phyloP scores from a whole-genome alignment of 1,284 basidiomycete genomes.

The Phylloboletellus chloephorus region DNA sequence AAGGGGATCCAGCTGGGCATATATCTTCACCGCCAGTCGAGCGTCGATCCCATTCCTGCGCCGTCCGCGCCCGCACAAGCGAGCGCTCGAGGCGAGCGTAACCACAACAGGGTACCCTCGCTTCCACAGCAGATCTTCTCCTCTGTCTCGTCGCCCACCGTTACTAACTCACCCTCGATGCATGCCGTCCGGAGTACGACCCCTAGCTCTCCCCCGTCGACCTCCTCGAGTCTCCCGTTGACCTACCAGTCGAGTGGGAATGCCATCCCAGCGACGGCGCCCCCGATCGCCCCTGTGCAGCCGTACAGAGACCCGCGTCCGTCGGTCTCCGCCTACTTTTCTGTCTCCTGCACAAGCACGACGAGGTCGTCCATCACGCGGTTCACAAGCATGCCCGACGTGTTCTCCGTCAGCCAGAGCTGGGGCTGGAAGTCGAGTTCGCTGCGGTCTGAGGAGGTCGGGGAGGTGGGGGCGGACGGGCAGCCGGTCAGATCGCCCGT shows the following conservation, averaged over 20 bases:
- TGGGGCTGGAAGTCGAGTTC: slow-evolving; percentile 80
- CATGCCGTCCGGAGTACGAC: slow-evolving; percentile 40
- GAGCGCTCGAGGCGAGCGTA: slow-evolving; percentile 15
- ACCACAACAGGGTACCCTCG: slow-evolving; percentile 28
- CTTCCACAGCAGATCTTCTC: slow-evolving; percentile 22
- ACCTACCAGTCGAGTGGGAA: slow-evolving; percentile 23
- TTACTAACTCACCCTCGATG: slow-evolving; percentile 43
- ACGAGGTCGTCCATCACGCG: slow-evolving; percentile 79
- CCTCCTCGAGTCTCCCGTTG: slow-evolving; percentile 19
- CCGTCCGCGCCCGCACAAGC: slow-evolving; percentile 21
- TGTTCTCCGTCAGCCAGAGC: slow-evolving; percentile 74
- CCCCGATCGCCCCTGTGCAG: slow-evolving; percentile 46
- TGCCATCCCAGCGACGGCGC: slow-evolving; percentile 38
- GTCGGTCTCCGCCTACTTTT: slow-evolving; percentile 72
- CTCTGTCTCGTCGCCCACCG: slow-evolving; percentile 21
- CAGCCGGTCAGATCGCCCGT: slow-evolving; percentile 24
- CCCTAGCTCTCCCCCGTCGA: slow-evolving; percentile 28
- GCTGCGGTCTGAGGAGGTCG: slow-evolving; percentile 48
- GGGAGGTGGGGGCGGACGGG: slow-evolving; percentile 47
- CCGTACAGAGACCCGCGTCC: slow-evolving; percentile 74
- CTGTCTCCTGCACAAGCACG: slow-evolving; percentile 75
- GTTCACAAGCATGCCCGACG: slow-evolving; percentile 83
- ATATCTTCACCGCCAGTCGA: slow-evolving; percentile 84
- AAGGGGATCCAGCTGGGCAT: slow-evolving; percentile 79
- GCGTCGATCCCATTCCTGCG: slow-evolving; percentile 59